Conservation (phyloP, 2,329 filamentous ascomycete genomes). For the Basipetospora chlamydospora region DNA sequence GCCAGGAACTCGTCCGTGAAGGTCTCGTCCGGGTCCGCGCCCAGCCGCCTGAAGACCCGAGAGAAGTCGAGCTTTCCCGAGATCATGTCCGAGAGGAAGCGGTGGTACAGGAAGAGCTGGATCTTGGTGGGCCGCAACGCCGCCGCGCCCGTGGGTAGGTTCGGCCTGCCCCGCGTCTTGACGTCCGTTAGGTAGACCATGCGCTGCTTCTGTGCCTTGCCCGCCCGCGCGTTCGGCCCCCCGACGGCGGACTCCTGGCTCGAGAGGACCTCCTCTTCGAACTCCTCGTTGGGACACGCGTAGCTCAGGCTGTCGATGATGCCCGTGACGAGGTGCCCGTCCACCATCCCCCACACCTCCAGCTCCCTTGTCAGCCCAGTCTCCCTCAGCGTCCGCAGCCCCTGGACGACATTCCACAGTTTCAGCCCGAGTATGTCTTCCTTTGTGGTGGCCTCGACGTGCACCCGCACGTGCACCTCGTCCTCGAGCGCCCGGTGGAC, state of each 20-base stretch:
- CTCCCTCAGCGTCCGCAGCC: slow-evolving; percentile 57
- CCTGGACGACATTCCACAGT: slow-evolving; percentile 86
- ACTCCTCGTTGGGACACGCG: slow-evolving; percentile 55
- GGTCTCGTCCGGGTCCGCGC: slow-evolving; percentile 43
- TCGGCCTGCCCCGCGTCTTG: slow-evolving; percentile 62
- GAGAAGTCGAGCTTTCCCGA: slow-evolving; percentile 55
- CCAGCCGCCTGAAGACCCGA: slow-evolving; percentile 56
- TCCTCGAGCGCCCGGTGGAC: slow-evolving; percentile 78
- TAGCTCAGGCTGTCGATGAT: slow-evolving; percentile 79
- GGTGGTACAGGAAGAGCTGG: slow-evolving; percentile 82
- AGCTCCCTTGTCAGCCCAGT: slow-evolving; percentile 61
- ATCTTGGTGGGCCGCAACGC: slow-evolving; percentile 66
- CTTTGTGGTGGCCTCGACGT: slow-evolving; percentile 54
- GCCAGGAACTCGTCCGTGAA: slow-evolving; percentile 73
- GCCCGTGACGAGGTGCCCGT: slow-evolving; percentile 74
- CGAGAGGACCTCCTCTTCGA: slow-evolving; percentile 42
- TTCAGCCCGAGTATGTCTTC: slow-evolving; percentile 73
- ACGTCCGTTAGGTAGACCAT: slow-evolving; percentile 68
- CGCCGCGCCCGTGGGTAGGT: slow-evolving; percentile 48
- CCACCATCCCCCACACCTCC: slow-evolving; percentile 72
- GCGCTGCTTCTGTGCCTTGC: neutral
- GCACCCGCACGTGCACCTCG: slow-evolving; percentile 65
- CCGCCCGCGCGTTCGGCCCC: too few species aligned
- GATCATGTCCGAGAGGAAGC: slow-evolving; percentile 64
- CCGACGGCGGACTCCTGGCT: slow-evolving; percentile 10